Conservation (phyloP, 1,284 basidiomycete species). For the Athelia psychrophila region DNA sequence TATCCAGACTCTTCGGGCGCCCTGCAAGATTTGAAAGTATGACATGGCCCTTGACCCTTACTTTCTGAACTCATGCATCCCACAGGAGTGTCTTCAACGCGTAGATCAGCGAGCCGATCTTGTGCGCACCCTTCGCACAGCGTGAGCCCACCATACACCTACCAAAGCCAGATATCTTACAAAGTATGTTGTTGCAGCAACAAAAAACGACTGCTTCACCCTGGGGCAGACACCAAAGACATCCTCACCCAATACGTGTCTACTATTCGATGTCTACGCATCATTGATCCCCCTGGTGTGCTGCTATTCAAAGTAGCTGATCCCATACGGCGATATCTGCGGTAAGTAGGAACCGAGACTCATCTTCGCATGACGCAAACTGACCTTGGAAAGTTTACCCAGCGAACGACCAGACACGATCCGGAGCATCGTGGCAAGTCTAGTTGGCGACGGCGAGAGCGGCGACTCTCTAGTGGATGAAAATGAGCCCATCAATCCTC, state of each 20-base stretch:
- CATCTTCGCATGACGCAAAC: background rate
- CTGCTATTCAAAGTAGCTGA: slow-evolving; percentile 90
- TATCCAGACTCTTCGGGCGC: slow-evolving; percentile 88
- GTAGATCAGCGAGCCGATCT: slow-evolving; percentile 76
- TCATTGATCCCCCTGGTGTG: slow-evolving; percentile 91
- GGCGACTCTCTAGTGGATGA: slow-evolving; percentile 81
- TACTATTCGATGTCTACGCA: slow-evolving; percentile 88
- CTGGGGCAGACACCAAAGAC: slow-evolving; percentile 92
- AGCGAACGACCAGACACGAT: slow-evolving; percentile 90
- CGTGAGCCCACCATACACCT: no score
- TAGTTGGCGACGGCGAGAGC: slow-evolving; percentile 84
- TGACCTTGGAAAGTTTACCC: slow-evolving; percentile 4
- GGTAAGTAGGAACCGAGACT: slow-evolving; percentile 42
- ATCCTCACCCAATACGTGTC: slow-evolving; percentile 94
- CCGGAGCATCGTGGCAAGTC: slow-evolving; percentile 85
- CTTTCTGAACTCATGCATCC: background rate
- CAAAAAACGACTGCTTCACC: slow-evolving; percentile 87
- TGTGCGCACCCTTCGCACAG: slow-evolving; percentile 66
- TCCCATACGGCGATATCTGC: slow-evolving; percentile 84
- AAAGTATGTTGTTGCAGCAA: slow-evolving; percentile 47
- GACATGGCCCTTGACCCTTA: slow-evolving; percentile 12
- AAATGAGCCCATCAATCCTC: slow-evolving; percentile 71
- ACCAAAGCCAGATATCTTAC: background rate
- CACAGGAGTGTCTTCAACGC: slow-evolving; percentile 71
- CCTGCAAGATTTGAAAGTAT: slow-evolving; percentile 83